Base-by-base conservation (phyloP, 805 yeast species). In the Diddensiella santjacobensis region DNA sequence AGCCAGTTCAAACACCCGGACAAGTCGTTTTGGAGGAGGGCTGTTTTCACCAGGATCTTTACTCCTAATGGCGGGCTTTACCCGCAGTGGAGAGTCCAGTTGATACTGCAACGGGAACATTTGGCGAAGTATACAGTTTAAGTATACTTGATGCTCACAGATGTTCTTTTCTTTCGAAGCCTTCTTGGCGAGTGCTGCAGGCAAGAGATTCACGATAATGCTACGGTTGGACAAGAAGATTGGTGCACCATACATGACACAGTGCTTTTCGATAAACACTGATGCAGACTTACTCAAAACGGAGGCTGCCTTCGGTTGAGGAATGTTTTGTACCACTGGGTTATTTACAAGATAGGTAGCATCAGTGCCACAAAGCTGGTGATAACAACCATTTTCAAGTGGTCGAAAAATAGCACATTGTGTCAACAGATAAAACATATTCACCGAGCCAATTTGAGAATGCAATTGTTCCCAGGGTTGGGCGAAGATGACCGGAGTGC, bases 331-430 rank as follows among this genome's bases (percentile, higher is more conserved):
- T 4, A 11, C 10, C 5, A 8, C 6, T 5, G 18, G 33, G 30
- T 39, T 13, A 15, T 18, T 18, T 15, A 40, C 17, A 10, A 13
- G 31, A 13, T 4, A 6, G 17, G 29, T 23, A 10, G 24, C 33
- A 24, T 40, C 31, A 18, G 5, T 22, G 4, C 49, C 49, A 13
- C 36, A n/a, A 5, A 45, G 29, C 33, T 45, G 49, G 5, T 15
- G 33, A 23, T 24, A 38, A 22, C 43, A 23, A 13, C 35, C 19
- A 18, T 48, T 42, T 6, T 26, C 40, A 22, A 48, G 29, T 15
- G 33, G 23, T 20, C 29, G n/a, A 22, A 48, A 48, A n/a, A 48
- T 20, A 6, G 50, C 11, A 19, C 38, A 26, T 4, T 40, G 17
- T 4, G 33, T 13, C 30, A 48, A 20, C 6, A 48, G 18, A 22